Base-by-base conservation (phyloP, 2,329 filamentous ascomycete genomes). In the Ophioceras dolichostomum region DNA sequence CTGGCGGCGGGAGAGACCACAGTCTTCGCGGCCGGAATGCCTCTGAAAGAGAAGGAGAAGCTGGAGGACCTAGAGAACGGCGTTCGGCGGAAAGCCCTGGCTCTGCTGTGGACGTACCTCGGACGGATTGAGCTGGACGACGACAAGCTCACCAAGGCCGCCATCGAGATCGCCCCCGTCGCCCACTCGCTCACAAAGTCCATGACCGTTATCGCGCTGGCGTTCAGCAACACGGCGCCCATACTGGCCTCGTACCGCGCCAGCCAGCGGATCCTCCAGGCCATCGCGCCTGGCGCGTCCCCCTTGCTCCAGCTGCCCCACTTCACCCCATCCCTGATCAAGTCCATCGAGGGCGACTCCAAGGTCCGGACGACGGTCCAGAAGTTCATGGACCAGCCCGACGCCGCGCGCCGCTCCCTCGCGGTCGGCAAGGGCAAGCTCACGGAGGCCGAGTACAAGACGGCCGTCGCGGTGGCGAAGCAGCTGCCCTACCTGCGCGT, bases 31-130 rank as follows among this genome's bases (percentile, higher is more conserved):
- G 62, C 61, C 22, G 76, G 78, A 26, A 64, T 95, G 45, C 70
- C 77, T 0, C 59, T 65, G 13, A 86, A 87, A 58, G 87, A 94
- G 51, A 79, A 78, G 54, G 69, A 78, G 50, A 79, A 75, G 53
- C 68, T 98, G 7, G 76, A 85, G 52, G 76, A 87, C 46, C 61
- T 94, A 41, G 91, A 96, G 35, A 81, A 82, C 46, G 78, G 80
- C 28, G 71, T 76, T 18, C 79, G 84, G 47, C 74, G 91, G 52
- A 96, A 96, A 68, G 80, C 86, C 7, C 68, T 96, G 32, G 85
- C 82, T 36, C 69, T 98, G 39, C 68, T 98, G 13, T 98, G 93
- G 91, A 88, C 91, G 30, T 96, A 98, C 56, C 73, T 96, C 34
- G 85, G 84, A 42, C 83, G 91, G 33, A 68, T 94, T 39, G 85